These are phyloP conservation scores for Ogataea pilisensis DNA, from an alignment of 805 yeast genomes.

Conservation along the genomic window DNA sequence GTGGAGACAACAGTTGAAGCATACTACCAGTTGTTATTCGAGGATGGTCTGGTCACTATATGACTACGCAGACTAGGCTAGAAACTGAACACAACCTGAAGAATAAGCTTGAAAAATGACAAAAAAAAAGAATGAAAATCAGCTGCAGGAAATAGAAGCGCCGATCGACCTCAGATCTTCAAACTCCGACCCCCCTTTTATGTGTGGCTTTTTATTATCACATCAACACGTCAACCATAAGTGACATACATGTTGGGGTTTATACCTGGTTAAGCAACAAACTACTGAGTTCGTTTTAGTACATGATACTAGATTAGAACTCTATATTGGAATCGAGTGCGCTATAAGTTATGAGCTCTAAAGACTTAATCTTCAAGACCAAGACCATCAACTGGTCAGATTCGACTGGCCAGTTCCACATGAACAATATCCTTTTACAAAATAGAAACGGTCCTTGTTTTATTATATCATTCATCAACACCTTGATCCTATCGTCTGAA, in stretches of 20 bases:
- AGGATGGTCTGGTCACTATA: too few species aligned
- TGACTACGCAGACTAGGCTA: too few species aligned
- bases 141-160: not conserved
- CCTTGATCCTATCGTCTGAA: conserved; percentile 52
- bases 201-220: not conserved
- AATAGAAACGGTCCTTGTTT: conserved; percentile 89
- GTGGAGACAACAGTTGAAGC: too few species aligned
- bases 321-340: not conserved
- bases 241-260: not conserved
- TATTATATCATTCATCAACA: conserved; percentile 69
- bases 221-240: not conserved
- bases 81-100: too few species aligned
- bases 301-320: too few species aligned
- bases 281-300: too few species aligned
- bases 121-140: too few species aligned
- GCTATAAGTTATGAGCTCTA: not conserved
- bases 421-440: conserved; percentile 65
- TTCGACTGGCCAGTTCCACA: conserved; percentile 20
- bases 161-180: not conserved
- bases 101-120: too few species aligned
- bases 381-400: conserved; percentile 28
- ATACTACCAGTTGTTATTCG: too few species aligned
- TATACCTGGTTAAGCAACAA: too few species aligned
- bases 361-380: conserved; percentile 21
- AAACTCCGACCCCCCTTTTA: too few species aligned